Conservation (phyloP, 106 monocot species). For the Dendrobium catenatum region DNA sequence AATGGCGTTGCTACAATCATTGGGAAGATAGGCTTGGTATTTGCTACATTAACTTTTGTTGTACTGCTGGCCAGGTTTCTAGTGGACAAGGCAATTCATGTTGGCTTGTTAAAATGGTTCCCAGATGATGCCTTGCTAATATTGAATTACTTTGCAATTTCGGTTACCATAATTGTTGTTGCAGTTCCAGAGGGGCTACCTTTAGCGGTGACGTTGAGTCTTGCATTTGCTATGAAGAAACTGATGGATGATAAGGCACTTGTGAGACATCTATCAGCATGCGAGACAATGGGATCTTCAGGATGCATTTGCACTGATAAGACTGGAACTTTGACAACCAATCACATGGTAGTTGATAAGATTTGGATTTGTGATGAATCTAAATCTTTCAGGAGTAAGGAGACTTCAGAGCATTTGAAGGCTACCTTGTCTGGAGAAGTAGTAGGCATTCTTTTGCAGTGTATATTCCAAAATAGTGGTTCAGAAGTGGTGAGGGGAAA, state of each 20-base stretch:
- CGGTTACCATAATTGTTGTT: slow-evolving; percentile 93
- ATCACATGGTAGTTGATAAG: slow-evolving; percentile 94
- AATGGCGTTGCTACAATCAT: slow-evolving; percentile 98
- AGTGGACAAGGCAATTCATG: slow-evolving; percentile 28
- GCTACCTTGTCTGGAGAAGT: slow-evolving; percentile 33
- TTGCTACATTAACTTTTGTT: slow-evolving; percentile 70
- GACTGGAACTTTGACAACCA: slow-evolving; percentile 94
- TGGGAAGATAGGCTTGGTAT: slow-evolving; percentile 86
- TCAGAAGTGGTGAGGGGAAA: slow-evolving; percentile 71
- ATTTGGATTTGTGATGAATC: slow-evolving; percentile 51
- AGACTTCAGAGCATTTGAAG: slow-evolving; percentile 36
- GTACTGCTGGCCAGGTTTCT: slow-evolving; percentile 64
- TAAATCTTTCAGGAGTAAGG: slow-evolving; percentile 32
- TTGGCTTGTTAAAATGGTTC: slow-evolving; percentile 49
- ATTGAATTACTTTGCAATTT: slow-evolving; percentile 77
- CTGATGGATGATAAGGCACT: slow-evolving; percentile 87
- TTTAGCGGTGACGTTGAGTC: slow-evolving; percentile 92
- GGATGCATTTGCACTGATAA: slow-evolving; percentile 97
- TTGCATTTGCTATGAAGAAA: slow-evolving; percentile 97
- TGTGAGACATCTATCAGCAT: slow-evolving; percentile 89
- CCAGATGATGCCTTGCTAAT: slow-evolving; percentile 55
- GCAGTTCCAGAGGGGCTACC: slow-evolving; percentile 98
- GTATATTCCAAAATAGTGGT: slow-evolving; percentile 68
- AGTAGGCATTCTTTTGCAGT: slow-evolving; percentile 53
- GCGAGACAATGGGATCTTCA: slow-evolving; percentile 98